Conservation (phyloP, 2,329 filamentous ascomycete genomes). For the Phoma sp. region DNA sequence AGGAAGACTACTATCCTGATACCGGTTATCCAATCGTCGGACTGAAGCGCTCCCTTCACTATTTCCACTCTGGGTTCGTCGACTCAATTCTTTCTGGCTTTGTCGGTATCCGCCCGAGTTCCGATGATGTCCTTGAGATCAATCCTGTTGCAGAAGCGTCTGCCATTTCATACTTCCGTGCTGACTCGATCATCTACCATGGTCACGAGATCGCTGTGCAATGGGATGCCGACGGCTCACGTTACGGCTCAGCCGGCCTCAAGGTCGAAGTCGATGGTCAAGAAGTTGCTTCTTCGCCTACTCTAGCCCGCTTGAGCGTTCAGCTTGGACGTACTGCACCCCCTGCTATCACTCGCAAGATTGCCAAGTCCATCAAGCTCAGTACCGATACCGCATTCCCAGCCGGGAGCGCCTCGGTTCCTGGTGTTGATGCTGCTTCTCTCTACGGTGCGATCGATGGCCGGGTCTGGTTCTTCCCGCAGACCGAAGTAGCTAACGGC, state of each 20-base stretch:
- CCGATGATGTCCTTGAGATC: slow-evolving; percentile 50
- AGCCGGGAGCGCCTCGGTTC: slow-evolving; percentile 39
- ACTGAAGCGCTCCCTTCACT: slow-evolving; percentile 52
- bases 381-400: slow-evolving; percentile 39
- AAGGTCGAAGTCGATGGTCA: slow-evolving; percentile 46
- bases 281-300: slow-evolving; percentile 39
- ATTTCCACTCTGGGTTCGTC: slow-evolving; percentile 55
- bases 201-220: slow-evolving; percentile 51
- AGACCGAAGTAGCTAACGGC: slow-evolving; percentile 47
- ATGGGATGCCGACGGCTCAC: slow-evolving; percentile 49
- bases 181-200: slow-evolving; percentile 52
- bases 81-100: slow-evolving; percentile 52
- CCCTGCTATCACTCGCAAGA: slow-evolving; percentile 35
- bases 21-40: slow-evolving; percentile 52
- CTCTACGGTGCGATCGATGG: slow-evolving; percentile 51
- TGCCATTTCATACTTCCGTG: slow-evolving; percentile 50
- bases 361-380: slow-evolving; percentile 49
- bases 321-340: slow-evolving; percentile 28
- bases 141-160: slow-evolving; percentile 48
- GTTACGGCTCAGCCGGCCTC: slow-evolving; percentile 42
- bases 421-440: slow-evolving; percentile 26
- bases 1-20: slow-evolving; percentile 55
- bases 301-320: slow-evolving; percentile 34
- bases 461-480: slow-evolving; percentile 49
- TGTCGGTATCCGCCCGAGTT: slow-evolving; percentile 51